phyloP scores from a whole-genome alignment of 139 green algal species.

The Tetradesmus obliquus region DNA sequence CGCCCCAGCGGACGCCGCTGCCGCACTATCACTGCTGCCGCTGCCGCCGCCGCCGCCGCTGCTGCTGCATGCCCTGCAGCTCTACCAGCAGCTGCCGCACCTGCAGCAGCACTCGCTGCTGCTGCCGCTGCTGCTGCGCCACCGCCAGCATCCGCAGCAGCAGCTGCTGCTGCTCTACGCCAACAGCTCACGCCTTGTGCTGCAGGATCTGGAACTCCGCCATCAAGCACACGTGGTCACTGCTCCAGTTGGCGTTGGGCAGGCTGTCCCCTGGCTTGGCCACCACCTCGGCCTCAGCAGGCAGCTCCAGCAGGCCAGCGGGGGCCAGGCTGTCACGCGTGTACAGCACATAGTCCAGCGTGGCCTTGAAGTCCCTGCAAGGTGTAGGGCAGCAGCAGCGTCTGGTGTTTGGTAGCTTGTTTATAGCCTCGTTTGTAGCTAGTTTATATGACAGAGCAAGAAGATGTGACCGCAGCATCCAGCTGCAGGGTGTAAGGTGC shows the following conservation, averaged over 20 bases:
- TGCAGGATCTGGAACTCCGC: conserved; percentile 86
- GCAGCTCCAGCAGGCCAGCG: conserved; percentile 90
- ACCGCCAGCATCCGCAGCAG: background rate
- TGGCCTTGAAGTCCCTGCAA: conserved; percentile 89
- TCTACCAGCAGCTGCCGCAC: too few relatives aligned
- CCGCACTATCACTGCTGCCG: too few relatives aligned
- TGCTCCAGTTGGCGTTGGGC: conserved; percentile 89
- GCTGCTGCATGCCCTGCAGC: too few relatives aligned
- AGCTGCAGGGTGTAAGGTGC: background rate
- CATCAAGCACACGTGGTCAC: conserved; percentile 94
- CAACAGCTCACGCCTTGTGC: background rate
- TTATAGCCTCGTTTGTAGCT: too few relatives aligned
- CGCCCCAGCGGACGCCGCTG: too few relatives aligned
- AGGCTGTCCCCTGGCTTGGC: conserved; percentile 69
- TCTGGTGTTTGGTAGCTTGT: background rate
- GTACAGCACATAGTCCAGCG: conserved; percentile 98
- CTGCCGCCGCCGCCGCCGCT: too few relatives aligned
- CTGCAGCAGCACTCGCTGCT: background rate
- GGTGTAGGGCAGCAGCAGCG: background rate
- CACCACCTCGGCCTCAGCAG: conserved; percentile 77
- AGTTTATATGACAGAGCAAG: background rate
- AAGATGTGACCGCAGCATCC: background rate
- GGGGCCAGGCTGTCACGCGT: conserved; percentile 83
- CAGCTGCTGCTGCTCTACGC: background rate
- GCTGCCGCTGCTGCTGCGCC: background rate